Evolutionary conservation across 345 rosid genomes (phyloP).

Genomic region (Trapa incisa): DNA sequence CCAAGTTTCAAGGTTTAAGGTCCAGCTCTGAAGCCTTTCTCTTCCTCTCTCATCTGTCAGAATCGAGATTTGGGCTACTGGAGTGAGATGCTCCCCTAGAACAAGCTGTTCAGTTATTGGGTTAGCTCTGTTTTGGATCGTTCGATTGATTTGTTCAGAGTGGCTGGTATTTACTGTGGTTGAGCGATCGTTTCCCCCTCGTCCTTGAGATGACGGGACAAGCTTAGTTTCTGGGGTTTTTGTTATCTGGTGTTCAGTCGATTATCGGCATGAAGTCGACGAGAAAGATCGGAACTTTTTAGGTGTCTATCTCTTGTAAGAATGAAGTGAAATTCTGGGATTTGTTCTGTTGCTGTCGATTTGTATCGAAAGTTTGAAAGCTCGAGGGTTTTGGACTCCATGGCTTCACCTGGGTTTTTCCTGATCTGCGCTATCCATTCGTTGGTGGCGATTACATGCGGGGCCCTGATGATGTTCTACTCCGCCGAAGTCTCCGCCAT

Average conservation of each 20-base stretch:
- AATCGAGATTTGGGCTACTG: not conserved
- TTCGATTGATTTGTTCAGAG: not conserved
- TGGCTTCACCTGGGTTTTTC: conserved; percentile 30
- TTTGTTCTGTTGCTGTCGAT: conserved; percentile 3
- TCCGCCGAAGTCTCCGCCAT: conserved; percentile 50
- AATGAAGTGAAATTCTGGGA: not conserved
- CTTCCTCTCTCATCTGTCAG: not conserved
- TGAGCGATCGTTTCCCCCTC: not conserved
- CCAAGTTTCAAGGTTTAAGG: too few species aligned
- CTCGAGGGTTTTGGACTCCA: conserved; percentile 3
- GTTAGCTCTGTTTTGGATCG: not conserved
- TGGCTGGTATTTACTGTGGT: not conserved
- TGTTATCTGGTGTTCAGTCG: not conserved
- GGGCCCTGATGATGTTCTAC: conserved; percentile 74
- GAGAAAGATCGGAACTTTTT: not conserved
- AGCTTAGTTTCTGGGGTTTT: not conserved
- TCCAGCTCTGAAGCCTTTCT: too few species aligned
- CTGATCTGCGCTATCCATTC: conserved; percentile 64
- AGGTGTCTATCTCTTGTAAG: not conserved
- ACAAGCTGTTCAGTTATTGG: not conserved
- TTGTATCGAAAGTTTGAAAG: not conserved
- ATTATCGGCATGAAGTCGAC: not conserved
- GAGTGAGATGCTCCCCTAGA: not conserved
- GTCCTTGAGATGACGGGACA: not conserved
- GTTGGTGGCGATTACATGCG: conserved; percentile 55